Conservation (phyloP, 192 early-diverging fungal species). For the Coemansia sp. region DNA sequence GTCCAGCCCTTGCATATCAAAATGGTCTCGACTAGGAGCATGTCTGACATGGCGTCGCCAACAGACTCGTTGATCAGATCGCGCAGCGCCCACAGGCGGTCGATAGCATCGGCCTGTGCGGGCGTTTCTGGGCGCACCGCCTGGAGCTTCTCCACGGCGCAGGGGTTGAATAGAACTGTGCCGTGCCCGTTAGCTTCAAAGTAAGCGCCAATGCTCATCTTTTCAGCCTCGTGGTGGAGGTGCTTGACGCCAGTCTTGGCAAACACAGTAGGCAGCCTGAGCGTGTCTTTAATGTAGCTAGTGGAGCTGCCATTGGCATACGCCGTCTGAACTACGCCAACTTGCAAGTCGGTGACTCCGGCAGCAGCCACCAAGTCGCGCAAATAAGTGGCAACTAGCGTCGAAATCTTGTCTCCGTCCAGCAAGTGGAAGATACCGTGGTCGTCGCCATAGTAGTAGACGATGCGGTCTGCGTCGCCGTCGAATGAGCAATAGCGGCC, state of each 20-base stretch:
- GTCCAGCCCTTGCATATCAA: conserved; percentile 80
- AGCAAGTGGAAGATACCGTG: conserved; percentile 80
- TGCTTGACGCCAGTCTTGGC: conserved; percentile 98
- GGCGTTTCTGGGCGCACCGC: conserved; percentile 56
- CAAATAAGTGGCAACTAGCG: conserved; percentile 90
- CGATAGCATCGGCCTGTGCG: conserved; percentile 74
- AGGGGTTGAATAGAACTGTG: conserved; percentile 92
- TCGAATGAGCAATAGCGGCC: conserved; percentile 88
- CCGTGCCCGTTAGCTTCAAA: conserved; percentile 99
- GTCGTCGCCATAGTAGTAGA: conserved; percentile 89
- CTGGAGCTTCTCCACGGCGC: conserved; percentile 62
- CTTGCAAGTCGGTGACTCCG: conserved; percentile 70
- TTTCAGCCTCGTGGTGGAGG: conserved; percentile 96
- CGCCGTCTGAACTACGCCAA: conserved; percentile 98
- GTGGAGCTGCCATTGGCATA: conserved; percentile 99
- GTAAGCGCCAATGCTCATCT: conserved; percentile 98
- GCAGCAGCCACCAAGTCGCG: conserved; percentile 85
- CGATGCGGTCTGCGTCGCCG: conserved; percentile 98
- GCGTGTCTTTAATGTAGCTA: conserved; percentile 81
- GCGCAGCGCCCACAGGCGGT: conserved; percentile 76
- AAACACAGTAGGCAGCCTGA: conserved; percentile 94
- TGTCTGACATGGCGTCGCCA: conserved; percentile 96
- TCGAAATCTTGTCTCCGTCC: conserved; percentile 99
- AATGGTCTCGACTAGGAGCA: conserved; percentile 93
- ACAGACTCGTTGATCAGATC: conserved; percentile 99